A percentile compares a stretch with the other conserved stretches of the same genome.
These are phyloP conservation scores for Candida vartiovaarae DNA, from an alignment of 805 yeast genomes.

Conservation along the genomic window DNA sequence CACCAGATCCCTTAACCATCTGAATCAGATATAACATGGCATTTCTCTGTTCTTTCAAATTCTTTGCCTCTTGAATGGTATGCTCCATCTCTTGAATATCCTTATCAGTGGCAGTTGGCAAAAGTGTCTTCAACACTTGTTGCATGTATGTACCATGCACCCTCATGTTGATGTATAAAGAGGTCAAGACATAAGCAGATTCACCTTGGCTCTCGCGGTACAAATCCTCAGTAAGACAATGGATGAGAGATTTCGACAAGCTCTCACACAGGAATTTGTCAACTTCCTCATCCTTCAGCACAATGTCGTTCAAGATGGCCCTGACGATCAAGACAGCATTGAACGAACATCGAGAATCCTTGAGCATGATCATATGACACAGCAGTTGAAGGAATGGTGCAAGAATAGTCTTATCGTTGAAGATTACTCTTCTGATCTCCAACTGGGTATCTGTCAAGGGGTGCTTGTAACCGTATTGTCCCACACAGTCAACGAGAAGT, in stretches of 20 bases:
- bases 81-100: conserved; percentile 59
- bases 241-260: conserved; percentile 62
- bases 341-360: conserved; percentile 88
- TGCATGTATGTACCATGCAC: conserved; percentile 66
- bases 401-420: conserved; percentile 55
- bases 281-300: conserved; percentile 65
- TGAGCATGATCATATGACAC: conserved; percentile 70
- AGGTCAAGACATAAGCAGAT: conserved; percentile 83
- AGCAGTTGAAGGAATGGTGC: conserved; percentile 74
- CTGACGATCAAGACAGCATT: conserved; percentile 80
- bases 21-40: conserved; percentile 72
- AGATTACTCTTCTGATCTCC: conserved; percentile 59
- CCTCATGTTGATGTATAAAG: conserved; percentile 67
- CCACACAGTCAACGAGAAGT: conserved; percentile 77
- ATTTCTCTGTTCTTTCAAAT: conserved; percentile 72
- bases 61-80: conserved; percentile 54
- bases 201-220: conserved; percentile 85
- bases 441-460: conserved; percentile 50
- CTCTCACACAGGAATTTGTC: conserved; percentile 54
- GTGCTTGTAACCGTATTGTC: conserved; percentile 52
- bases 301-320: conserved; percentile 60
- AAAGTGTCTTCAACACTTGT: conserved; percentile 42
- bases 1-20: conserved; percentile 45
- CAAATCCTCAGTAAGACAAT: conserved; percentile 63
- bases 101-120: conserved; percentile 50